Evolutionary conservation across 2,329 filamentous ascomycete genomes (phyloP), one percentile per base, ranked within the genome.

Genomic region (Penicillium sp.): DNA sequence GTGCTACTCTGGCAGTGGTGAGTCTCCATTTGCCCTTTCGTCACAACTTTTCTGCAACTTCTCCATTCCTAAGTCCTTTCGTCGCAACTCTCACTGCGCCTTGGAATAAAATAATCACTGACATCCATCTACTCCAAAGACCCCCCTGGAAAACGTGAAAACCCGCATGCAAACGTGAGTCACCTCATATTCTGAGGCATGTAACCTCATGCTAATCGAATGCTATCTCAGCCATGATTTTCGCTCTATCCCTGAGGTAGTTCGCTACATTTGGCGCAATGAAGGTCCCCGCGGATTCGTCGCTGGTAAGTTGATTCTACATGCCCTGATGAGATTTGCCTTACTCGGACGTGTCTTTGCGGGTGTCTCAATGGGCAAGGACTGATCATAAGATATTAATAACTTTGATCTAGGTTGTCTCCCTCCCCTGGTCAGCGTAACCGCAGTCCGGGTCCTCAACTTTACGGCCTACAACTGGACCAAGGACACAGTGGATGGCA

Each of bases 121-220:
- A 5, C 39, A 43, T 24, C 7, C 13, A 46, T 44, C 24, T 25
- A 6, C 28, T 29, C 9, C 50, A 28, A 5, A 75, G 73, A 75
- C 74, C 41, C 74, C 74, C 32, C 54, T 76, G 44, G 74, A 76
- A 52, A 76, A 76, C 54, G 56, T 76, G 51, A 76, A 76, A 57
- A 75, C 73, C 42, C 73, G 74, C 29, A 75, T 76, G 73, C 74
- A 76, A 64, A 75, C 73, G 73, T 75, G 61, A 59, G 72, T 63
- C 7, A 18, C 6, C 15, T 4, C 35, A 28, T 41, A 32, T 24
- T 24, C 4, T 23, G 12, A 10, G 6, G n/a, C 46, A 23, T 6
- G 6, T 38, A 35, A 7, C 25, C 8, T 35, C n/a, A 13, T 27
- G 28, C 46, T 55, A 43, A 52, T 39, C 43, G 35, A 38, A 48